phyloP scores from a whole-genome alignment of 2,329 filamentous ascomycete genomes.

The Nothomitra cinnamomea region DNA sequence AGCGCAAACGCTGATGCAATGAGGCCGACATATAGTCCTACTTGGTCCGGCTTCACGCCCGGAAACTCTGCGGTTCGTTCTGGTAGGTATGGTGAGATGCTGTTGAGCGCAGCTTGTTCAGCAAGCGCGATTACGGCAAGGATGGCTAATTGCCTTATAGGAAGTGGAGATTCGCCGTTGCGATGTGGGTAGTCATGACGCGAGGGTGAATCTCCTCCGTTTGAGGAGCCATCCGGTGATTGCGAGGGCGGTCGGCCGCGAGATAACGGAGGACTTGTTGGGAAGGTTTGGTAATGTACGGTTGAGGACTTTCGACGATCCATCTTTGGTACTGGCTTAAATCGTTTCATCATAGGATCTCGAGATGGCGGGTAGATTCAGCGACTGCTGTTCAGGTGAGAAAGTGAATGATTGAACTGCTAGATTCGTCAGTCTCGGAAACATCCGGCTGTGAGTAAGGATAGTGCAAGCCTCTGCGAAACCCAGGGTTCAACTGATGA shows the following conservation, averaged over 20 bases:
- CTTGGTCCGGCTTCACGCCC: slow-evolving; percentile 51
- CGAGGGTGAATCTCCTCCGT: slow-evolving; percentile 10
- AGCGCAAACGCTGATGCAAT: slow-evolving; percentile 84
- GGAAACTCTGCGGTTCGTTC: slow-evolving; percentile 81
- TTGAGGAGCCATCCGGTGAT: background rate
- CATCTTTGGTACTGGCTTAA: slow-evolving; percentile 2
- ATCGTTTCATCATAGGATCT: no score
- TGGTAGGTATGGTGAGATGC: slow-evolving; percentile 86
- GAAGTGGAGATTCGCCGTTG: slow-evolving; percentile 51
- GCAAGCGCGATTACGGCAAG: slow-evolving; percentile 77
- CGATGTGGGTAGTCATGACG: slow-evolving; percentile 9
- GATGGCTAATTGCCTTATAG: slow-evolving; percentile 64
- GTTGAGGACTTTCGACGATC: slow-evolving; percentile 20
- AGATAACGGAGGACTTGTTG: slow-evolving; percentile 52
- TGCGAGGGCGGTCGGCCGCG: slow-evolving; percentile 34
- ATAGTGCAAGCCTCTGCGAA: no score
- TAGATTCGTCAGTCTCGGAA: no score
- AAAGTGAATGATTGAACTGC: no score
- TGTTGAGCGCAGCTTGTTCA: slow-evolving; percentile 94
- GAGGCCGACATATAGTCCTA: slow-evolving; percentile 76
- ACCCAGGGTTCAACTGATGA: no score
- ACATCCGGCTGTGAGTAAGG: no score
- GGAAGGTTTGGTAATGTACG: slow-evolving; percentile 67
- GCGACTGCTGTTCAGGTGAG: no score
- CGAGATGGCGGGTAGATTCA: no score